Percentiles rank a stretch among this genome's conserved stretches.
Evolutionary conservation across 805 yeast species (phyloP).

Genomic region (Metschnikowia lunata): DNA sequence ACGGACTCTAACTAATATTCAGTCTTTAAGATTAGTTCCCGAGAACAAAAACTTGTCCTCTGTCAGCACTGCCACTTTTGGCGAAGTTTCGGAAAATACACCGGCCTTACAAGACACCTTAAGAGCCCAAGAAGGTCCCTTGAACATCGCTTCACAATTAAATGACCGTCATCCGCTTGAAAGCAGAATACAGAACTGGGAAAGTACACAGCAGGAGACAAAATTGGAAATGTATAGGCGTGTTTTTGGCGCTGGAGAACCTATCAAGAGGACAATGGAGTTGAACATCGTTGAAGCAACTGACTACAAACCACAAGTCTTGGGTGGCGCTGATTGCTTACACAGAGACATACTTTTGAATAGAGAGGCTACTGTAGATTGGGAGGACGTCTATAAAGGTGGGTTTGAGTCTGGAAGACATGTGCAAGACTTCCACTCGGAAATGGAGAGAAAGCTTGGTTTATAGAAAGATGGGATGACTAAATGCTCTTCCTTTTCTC

Average conservation of each 20-base stretch:
- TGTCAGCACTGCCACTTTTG: slow-evolving; percentile 50
- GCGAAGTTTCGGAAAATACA: slow-evolving; percentile 58
- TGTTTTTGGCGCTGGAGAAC: slow-evolving; percentile 88
- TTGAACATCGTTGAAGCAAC: slow-evolving; percentile 63
- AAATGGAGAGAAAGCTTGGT: slow-evolving; percentile 63
- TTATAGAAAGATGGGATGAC: slow-evolving; percentile 22
- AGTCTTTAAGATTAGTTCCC: slow-evolving; percentile 57
- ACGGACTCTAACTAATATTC: not conserved
- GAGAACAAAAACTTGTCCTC: slow-evolving; percentile 39
- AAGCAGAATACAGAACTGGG: slow-evolving; percentile 73
- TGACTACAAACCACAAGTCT: slow-evolving; percentile 60
- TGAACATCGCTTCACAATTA: slow-evolving; percentile 53
- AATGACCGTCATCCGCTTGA: slow-evolving; percentile 87
- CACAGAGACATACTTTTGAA: slow-evolving; percentile 77
- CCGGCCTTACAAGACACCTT: slow-evolving; percentile 69
- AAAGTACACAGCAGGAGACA: slow-evolving; percentile 61
- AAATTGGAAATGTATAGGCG: slow-evolving; percentile 77
- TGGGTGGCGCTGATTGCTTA: slow-evolving; percentile 56
- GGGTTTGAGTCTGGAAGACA: slow-evolving; percentile 40
- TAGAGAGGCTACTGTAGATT: slow-evolving; percentile 73
- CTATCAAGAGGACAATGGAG: slow-evolving; percentile 90
- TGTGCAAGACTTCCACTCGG: slow-evolving; percentile 60
- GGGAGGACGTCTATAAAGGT: slow-evolving; percentile 90
- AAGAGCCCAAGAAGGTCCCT: slow-evolving; percentile 62
- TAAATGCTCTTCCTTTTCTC: not conserved